Evolutionary conservation across 345 rosid genomes (phyloP), one percentile per base, ranked within the genome.

Genomic region (Arabis hirsuta): DNA sequence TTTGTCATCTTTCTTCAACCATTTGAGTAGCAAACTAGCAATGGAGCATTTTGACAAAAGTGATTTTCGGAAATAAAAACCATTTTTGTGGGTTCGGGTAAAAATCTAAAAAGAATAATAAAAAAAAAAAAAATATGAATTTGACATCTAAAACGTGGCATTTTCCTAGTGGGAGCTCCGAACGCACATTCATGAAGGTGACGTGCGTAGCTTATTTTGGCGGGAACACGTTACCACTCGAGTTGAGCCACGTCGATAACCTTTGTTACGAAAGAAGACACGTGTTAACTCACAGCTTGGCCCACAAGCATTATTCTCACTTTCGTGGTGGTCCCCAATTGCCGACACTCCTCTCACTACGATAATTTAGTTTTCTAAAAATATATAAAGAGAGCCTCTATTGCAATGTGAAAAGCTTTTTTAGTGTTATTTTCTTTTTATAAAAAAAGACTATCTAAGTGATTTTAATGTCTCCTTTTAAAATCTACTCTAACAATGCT

Each of bases 281-380:
- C 73, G 78, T 74, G 63, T 53, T 65, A 52, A 19, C 8, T 2
- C 5, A 2, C 4, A 47, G 43, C 57, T 65, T 63, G 70, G 54
- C 57, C 32, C 55, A 58, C 45, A 58, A 66, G 48, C 73, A 36
- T 54, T 67, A 74, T 67, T 74, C 64, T 47, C 51, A 12, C 14
- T 7, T 41, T 43, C 19, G 74, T 75, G 79, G 69, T 29, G 74
- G 69, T 61, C 64, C 70, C 26, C 20, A 31, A 1, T 31, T 74
- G 73, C 78, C 78, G 78, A 74, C 78, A 51, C 79, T 43, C 31
- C 54, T 38, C 38, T 27, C 45, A 58, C 67, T 7, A 31, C n/a
- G 36, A 32, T 67, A 14, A 16, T 36, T 38, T 32, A n/a, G 3
- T 4, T 48, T 34, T 3, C 3, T 13, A n/a, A 19, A 54, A 27